Percentiles rank a stretch among this genome's conserved stretches.
These are phyloP conservation scores for Nakataea oryzae DNA, from an alignment of 2,329 filamentous ascomycete species.

Conservation along the genomic window DNA sequence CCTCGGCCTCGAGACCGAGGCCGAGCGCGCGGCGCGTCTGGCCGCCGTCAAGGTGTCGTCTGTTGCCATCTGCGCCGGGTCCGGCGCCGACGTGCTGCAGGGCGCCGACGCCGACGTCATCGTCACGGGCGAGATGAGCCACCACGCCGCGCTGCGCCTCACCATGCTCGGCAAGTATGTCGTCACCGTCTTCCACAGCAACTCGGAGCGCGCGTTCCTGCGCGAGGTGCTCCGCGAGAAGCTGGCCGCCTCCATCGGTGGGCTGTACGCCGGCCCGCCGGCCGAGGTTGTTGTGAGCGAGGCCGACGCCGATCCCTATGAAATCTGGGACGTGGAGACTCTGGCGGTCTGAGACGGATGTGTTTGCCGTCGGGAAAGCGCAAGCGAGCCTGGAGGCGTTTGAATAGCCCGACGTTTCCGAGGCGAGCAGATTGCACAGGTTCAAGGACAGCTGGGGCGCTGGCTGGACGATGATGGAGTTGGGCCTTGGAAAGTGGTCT, in stretches of 20 bases:
- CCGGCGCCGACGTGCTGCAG: slow-evolving; percentile 67
- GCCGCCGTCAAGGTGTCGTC: slow-evolving; percentile 41
- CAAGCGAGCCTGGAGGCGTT: no score
- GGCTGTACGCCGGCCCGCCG: no score
- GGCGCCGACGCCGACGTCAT: slow-evolving; percentile 64
- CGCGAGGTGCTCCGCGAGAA: slow-evolving; percentile 57
- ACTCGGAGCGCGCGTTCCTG: slow-evolving; percentile 81
- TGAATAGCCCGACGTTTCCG: no score
- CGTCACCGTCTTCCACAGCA: slow-evolving; percentile 82
- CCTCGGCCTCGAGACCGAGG: slow-evolving; percentile 21
- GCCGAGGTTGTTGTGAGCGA: slow-evolving; percentile 64
- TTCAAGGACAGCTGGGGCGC: no score
- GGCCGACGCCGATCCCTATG: slow-evolving; percentile 79
- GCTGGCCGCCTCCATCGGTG: slow-evolving; percentile 25
- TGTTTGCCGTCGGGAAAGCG: not conserved
- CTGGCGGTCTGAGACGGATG: not conserved
- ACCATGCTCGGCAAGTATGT: slow-evolving; percentile 77
- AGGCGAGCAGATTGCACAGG: no score
- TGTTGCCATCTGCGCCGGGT: slow-evolving; percentile 84
- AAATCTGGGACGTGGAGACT: slow-evolving; percentile 48
- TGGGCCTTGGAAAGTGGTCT: not conserved
- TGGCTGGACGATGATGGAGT: not conserved
- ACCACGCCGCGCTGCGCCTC: slow-evolving; percentile 82
- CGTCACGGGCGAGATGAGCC: slow-evolving; percentile 86
- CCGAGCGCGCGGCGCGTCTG: slow-evolving; percentile 7